Evolutionary conservation across 2,329 filamentous ascomycete species (phyloP).

Genomic region (Colletotrichum sp.): DNA sequence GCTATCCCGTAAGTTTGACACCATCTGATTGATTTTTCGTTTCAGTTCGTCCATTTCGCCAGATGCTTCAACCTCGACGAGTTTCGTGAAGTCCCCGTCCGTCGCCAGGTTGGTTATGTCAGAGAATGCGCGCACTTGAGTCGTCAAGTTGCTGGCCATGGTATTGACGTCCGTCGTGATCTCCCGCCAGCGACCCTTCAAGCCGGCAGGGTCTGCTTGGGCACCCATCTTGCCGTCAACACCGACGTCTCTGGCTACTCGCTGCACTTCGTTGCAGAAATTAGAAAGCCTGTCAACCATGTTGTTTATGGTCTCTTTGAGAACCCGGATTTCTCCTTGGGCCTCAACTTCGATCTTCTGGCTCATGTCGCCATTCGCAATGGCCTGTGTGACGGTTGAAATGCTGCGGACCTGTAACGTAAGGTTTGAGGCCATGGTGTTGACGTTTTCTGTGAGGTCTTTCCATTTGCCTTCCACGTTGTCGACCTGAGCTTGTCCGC

Average conservation of each 20-base stretch:
- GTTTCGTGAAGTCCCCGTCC: slow-evolving; percentile 95
- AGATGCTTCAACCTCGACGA: slow-evolving; percentile 95
- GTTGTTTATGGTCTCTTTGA: slow-evolving; percentile 98
- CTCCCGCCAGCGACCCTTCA: slow-evolving; percentile 96
- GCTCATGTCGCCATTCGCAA: slow-evolving; percentile 94
- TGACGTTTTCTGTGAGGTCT: slow-evolving; percentile 90
- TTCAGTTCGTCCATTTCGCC: slow-evolving; percentile 99
- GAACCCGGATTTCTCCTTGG: slow-evolving; percentile 89
- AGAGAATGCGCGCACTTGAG: slow-evolving; percentile 96
- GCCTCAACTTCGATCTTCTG: slow-evolving; percentile 95
- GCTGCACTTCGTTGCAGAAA: slow-evolving; percentile 95
- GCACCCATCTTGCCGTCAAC: slow-evolving; percentile 99
- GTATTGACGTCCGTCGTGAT: slow-evolving; percentile 97
- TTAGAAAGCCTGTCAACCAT: slow-evolving; percentile 96
- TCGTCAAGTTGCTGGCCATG: slow-evolving; percentile 82
- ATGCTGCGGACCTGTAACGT: slow-evolving; percentile 86
- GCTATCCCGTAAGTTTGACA: slow-evolving; percentile 91
- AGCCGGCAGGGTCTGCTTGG: slow-evolving; percentile 90
- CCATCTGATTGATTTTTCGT: slow-evolving; percentile 99
- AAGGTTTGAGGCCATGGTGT: slow-evolving; percentile 74
- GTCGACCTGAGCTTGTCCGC: slow-evolving; percentile 91
- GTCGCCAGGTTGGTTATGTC: slow-evolving; percentile 98
- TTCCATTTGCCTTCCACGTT: slow-evolving; percentile 99
- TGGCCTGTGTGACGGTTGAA: slow-evolving; percentile 92
- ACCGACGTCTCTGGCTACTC: slow-evolving; percentile 94